Base-by-base conservation (phyloP, 2,329 filamentous ascomycete genomes). In the Huntiella savannae region DNA sequence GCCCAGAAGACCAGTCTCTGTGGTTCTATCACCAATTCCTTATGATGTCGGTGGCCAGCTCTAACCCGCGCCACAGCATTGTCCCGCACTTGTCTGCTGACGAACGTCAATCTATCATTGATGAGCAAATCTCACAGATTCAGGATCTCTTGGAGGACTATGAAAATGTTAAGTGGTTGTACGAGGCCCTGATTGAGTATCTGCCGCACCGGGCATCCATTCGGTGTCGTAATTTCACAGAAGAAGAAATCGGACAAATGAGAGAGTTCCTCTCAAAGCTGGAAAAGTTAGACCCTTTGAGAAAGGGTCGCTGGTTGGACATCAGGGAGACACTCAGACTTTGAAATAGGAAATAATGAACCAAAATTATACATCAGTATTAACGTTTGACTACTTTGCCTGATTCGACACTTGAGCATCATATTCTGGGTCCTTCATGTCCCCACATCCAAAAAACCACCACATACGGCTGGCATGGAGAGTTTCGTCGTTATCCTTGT, bases 11-110 rank as follows among this genome's bases (percentile, higher is more conserved):
- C 58, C 88, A 96, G 58, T 94, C 86, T 13, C 69, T 95, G 4
- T 98, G 91, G 87, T 94, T 92, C 61, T 96, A 98, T 57, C 86
- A 96, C 59, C 82, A 91, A 54, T 93, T 80, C 56, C 66, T 95
- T 48, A 76, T 95, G 63, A 72, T 77, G 50, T 80, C 78, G 56
- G 65, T 82, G 54, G 65, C 70, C 45, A 68, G 66, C 55, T 64
- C 62, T 42, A 64, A 58, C 11, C 62, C 66, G 11, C 57, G 63
- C 2, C 63, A 69, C 15, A 71, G 71, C 7, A 80, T 94, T 54
- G 71, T 77, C 11, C 75, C 75, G 0, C 67, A 73, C 34, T 63
- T 93, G 28, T 69, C 69, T 1, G 58, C 65, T 4, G 62, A 70
- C 6, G 74, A 88, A 47, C 75, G 81, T 41, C 58, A 74, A 33